Conservation (phyloP, 352 stramenopile genomes). For the Phytophthora tubulina region DNA sequence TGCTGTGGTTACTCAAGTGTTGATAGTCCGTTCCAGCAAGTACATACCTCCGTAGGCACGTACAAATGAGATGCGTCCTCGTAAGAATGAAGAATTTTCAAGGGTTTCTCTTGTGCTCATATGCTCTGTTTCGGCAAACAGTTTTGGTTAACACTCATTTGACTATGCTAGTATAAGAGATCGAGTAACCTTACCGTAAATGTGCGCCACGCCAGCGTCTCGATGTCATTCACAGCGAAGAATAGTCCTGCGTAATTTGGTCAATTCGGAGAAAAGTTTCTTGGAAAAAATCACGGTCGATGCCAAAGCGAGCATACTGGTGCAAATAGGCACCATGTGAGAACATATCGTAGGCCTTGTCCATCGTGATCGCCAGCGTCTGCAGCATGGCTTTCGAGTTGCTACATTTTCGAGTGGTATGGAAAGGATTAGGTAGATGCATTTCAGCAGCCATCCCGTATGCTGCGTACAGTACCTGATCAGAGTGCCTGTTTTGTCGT, state of each 20-base stretch:
- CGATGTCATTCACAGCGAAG: conserved; percentile 27
- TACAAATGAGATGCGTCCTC: conserved; percentile 40
- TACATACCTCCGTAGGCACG: conserved; percentile 33
- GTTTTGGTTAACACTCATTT: neutral
- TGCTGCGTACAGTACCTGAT: conserved; percentile 45
- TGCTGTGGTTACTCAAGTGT: conserved; percentile 41
- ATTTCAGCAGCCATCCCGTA: neutral
- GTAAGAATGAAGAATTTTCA: conserved; percentile 40
- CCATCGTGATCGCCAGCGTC: conserved; percentile 55
- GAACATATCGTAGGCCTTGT: conserved; percentile 81
- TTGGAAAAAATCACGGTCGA: conserved; percentile 74
- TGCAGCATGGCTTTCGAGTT: conserved; percentile 74
- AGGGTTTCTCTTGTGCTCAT: conserved; percentile 1
- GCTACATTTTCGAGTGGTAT: conserved; percentile 28
- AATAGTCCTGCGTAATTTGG: conserved; percentile 78
- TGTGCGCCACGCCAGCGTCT: neutral
- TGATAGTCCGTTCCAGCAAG: conserved; percentile 39
- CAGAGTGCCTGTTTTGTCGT: conserved; percentile 76
- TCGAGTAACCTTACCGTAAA: conserved; percentile 1
- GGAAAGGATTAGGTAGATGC: conserved; percentile 1
- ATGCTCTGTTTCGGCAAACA: neutral
- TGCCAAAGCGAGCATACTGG: conserved; percentile 64
- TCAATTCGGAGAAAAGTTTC: conserved; percentile 74
- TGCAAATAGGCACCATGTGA: conserved; percentile 68
- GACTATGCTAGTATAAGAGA: neutral